These are phyloP conservation scores for Amaranthus palmeri DNA, from an alignment of 148 eudicot genomes.

Conservation along the genomic window DNA sequence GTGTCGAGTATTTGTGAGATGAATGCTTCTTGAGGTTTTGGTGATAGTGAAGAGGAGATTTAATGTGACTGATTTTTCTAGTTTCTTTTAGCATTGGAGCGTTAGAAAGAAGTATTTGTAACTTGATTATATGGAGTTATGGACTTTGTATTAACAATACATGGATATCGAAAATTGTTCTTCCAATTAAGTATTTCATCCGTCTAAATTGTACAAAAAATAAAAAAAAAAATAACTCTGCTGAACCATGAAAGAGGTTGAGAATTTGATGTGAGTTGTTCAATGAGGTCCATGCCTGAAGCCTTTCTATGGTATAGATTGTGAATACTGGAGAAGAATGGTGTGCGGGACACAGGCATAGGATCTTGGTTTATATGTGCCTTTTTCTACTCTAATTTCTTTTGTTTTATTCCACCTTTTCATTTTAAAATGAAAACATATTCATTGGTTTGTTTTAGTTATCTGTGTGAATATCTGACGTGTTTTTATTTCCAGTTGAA, in stretches of 20 bases:
- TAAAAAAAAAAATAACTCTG: neutral
- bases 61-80: neutral
- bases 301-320: too few relatives aligned
- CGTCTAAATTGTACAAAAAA: neutral
- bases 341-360: too few relatives aligned
- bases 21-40: neutral
- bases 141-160: neutral
- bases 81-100: neutral
- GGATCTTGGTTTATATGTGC: neutral
- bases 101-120: neutral
- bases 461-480: constrained; percentile 2
- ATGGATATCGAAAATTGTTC: neutral
- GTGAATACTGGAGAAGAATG: too few relatives aligned
- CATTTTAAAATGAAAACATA: neutral
- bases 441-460: neutral
- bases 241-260: neutral
- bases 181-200: neutral
- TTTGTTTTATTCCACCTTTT: neutral
- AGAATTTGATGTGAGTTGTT: neutral
- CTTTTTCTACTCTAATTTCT: neutral
- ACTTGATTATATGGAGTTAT: neutral
- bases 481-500: constrained; percentile 50
- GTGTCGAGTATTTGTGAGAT: neutral
- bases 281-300: too few relatives aligned
- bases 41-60: neutral